Conservation (phyloP, 441 rosid species). For the Daphne laureola region DNA sequence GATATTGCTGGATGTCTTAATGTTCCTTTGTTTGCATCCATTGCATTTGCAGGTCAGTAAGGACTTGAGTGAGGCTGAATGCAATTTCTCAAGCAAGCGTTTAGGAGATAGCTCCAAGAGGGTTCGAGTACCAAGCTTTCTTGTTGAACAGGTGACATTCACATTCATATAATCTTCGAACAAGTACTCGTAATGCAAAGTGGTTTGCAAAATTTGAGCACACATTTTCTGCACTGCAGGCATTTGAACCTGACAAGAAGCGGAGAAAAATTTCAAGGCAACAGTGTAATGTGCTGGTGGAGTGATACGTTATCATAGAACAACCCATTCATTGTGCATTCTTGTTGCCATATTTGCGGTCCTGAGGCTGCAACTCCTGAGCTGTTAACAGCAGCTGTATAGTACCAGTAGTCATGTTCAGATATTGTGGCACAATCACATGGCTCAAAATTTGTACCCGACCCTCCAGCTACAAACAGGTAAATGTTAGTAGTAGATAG, state of each 20-base stretch:
- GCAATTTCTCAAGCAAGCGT: constrained; percentile 55
- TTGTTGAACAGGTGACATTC: constrained; percentile 47
- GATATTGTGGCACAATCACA: no score
- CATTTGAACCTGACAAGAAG: constrained; percentile 31
- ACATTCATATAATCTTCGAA: not conserved
- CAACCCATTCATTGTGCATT: no score
- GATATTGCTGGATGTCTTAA: not conserved
- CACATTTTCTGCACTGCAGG: constrained; percentile 21
- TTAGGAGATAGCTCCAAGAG: constrained; percentile 86
- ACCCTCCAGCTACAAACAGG: no score
- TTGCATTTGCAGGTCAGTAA: constrained; percentile 39
- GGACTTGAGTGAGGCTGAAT: constrained; percentile 30
- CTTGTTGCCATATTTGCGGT: no score
- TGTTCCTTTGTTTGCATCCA: not conserved
- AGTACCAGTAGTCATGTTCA: no score
- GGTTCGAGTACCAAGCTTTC: constrained; percentile 51
- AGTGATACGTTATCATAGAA: constrained; percentile 13
- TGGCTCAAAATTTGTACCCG: no score
- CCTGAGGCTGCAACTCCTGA: no score
- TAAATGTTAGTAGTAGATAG: no score
- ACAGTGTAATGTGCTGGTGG: constrained; percentile 34
- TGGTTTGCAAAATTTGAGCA: not conserved
- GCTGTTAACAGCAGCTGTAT: no score
- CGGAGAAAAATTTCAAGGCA: constrained; percentile 22
- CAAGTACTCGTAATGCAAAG: not conserved